Percentiles rank a stretch among this genome's conserved stretches.
Conservation (phyloP, 2,329 filamentous ascomycete species). For the Talaromyces verruculosus region DNA sequence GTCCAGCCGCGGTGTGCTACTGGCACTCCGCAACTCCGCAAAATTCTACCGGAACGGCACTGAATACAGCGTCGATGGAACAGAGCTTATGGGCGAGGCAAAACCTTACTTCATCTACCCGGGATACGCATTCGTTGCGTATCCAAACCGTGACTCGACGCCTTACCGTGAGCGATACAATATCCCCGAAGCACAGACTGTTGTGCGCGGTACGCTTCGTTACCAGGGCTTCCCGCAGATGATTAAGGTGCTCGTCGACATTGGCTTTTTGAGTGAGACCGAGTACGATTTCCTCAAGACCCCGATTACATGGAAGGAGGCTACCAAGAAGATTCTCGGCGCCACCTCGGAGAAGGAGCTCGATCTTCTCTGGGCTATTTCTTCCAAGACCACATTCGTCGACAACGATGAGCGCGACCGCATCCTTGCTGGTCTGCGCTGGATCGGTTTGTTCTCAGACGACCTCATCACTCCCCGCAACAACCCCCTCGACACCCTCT, state of each 20-base stretch:
- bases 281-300: slow-evolving; percentile 64
- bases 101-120: slow-evolving; percentile 92
- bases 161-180: slow-evolving; percentile 83
- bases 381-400: slow-evolving; percentile 71
- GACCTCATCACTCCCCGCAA: slow-evolving; percentile 68
- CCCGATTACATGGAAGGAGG: slow-evolving; percentile 77
- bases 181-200: slow-evolving; percentile 87
- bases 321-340: slow-evolving; percentile 73
- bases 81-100: slow-evolving; percentile 78
- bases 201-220: slow-evolving; percentile 79
- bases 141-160: slow-evolving; percentile 89
- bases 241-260: slow-evolving; percentile 81
- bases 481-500: slow-evolving; percentile 87
- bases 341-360: slow-evolving; percentile 64
- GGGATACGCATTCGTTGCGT: slow-evolving; percentile 84
- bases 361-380: slow-evolving; percentile 72
- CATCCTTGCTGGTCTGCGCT: slow-evolving; percentile 70
- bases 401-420: slow-evolving; percentile 66
- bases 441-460: slow-evolving; percentile 68
- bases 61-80: slow-evolving; percentile 62
- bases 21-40: slow-evolving; percentile 83
- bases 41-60: slow-evolving; percentile 79
- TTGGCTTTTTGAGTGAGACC: slow-evolving; percentile 80
- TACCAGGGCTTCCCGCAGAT: slow-evolving; percentile 91
- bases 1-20: slow-evolving; percentile 77